A percentile compares a stretch with the other conserved stretches of the same genome.
These are phyloP conservation scores for Grigorovia transvaalensis DNA, from an alignment of 805 yeast species.

Conservation along the genomic window DNA sequence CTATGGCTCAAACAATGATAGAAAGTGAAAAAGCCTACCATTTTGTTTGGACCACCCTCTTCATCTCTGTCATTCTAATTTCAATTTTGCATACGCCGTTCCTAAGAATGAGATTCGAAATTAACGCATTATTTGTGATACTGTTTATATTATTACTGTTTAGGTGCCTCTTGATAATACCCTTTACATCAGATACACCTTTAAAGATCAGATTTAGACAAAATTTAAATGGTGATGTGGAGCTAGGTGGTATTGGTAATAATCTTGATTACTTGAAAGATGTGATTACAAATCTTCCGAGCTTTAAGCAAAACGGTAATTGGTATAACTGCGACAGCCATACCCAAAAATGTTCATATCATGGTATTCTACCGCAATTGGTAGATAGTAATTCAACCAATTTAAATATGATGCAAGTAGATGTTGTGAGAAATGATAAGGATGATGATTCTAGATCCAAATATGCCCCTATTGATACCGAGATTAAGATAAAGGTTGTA, in stretches of 20 bases:
- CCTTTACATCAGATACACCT: constrained; percentile 54
- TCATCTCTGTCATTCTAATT: constrained; percentile 29
- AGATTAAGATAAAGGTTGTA: constrained; percentile 44
- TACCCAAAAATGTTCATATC: constrained; percentile 43
- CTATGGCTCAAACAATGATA: constrained; percentile 58
- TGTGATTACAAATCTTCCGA: constrained; percentile 53
- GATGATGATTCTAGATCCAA: constrained; percentile 35
- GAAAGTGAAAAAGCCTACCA: constrained; percentile 43
- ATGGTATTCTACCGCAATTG: constrained; percentile 39
- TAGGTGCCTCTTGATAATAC: constrained; percentile 31
- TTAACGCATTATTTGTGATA: neutral
- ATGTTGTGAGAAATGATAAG: constrained; percentile 42
- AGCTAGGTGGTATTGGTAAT: constrained; percentile 6
- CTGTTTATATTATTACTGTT: neutral
- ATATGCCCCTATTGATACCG: constrained; percentile 58
- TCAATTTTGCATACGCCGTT: constrained; percentile 1
- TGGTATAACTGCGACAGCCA: constrained; percentile 33
- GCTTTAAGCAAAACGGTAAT: constrained; percentile 34
- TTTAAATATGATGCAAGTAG: constrained; percentile 36
- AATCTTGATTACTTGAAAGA: constrained; percentile 24
- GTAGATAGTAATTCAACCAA: constrained; percentile 31
- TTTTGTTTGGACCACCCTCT: constrained; percentile 27
- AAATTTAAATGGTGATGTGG: constrained; percentile 33
- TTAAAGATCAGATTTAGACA: constrained; percentile 66
- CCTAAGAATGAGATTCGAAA: constrained; percentile 1